These are phyloP conservation scores for Suillus fuscotomentosus DNA, from an alignment of 768 basidiomycete genomes.

Conservation along the genomic window DNA sequence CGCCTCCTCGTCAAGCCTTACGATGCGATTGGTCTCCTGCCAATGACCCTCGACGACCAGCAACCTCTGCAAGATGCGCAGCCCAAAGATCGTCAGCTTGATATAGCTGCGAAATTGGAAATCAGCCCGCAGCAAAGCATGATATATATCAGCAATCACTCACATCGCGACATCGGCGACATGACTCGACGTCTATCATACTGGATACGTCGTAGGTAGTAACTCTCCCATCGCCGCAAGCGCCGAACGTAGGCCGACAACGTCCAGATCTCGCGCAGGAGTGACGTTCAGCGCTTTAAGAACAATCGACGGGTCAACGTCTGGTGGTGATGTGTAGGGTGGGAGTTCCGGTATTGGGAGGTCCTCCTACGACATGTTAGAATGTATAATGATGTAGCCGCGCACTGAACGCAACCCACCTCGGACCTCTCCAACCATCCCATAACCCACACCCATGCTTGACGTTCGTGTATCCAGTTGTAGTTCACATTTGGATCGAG, in stretches of 20 bases:
- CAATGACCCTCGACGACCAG: conserved; percentile 45
- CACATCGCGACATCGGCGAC: background rate
- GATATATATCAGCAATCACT: background rate
- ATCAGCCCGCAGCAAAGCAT: no score
- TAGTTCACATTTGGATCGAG: conserved; percentile 14
- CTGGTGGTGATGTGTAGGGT: conserved; percentile 36
- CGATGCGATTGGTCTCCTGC: conserved; percentile 73
- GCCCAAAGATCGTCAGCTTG: no score
- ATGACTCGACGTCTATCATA: conserved; percentile 3
- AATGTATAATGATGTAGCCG: background rate
- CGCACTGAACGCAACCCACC: conserved; percentile 31
- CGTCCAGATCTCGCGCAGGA: conserved; percentile 46
- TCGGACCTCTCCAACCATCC: conserved; percentile 54
- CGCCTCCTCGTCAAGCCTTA: conserved; percentile 59
- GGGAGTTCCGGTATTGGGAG: conserved; percentile 44
- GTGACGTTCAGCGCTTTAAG: conserved; percentile 54
- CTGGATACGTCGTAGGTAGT: conserved; percentile 20
- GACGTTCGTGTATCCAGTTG: conserved; percentile 53
- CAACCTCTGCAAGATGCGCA: conserved; percentile 25
- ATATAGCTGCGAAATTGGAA: no score
- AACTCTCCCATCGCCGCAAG: conserved; percentile 20
- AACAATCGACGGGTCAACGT: conserved; percentile 44
- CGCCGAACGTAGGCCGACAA: conserved; percentile 20
- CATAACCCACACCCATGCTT: conserved; percentile 50
- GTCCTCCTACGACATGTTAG: conserved; percentile 27